These are phyloP conservation scores for Solanum peruvianum DNA, from an alignment of 257 asterid species.

Conservation along the genomic window DNA sequence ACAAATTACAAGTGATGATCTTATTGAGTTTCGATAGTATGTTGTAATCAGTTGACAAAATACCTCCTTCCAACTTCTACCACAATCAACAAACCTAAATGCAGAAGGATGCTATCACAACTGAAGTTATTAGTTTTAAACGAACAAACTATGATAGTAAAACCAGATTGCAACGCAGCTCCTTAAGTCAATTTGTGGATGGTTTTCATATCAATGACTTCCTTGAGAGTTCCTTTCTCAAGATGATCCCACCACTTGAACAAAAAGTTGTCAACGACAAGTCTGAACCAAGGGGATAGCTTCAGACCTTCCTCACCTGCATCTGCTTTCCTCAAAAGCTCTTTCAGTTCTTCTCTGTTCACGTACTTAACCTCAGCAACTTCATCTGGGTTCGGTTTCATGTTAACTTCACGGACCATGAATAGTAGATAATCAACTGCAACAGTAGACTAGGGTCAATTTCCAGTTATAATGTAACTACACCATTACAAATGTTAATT, in stretches of 20 bases:
- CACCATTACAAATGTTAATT: not conserved
- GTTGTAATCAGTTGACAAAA: not conserved
- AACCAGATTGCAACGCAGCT: not conserved
- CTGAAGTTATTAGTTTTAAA: not conserved
- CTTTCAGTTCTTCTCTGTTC: slow-evolving; percentile 51
- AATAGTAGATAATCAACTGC: slow-evolving; percentile 96
- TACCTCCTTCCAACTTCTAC: not conserved
- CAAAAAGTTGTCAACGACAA: slow-evolving; percentile 57
- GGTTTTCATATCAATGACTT: slow-evolving; percentile 62
- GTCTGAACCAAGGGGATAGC: slow-evolving; percentile 92
- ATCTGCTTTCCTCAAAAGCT: slow-evolving; percentile 71
- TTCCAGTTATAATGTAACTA: not conserved
- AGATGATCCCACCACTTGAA: not conserved
- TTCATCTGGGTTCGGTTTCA: slow-evolving; percentile 85
- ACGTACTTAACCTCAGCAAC: slow-evolving; percentile 64
- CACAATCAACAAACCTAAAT: not conserved
- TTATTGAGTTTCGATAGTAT: not conserved
- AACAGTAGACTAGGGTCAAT: not conserved
- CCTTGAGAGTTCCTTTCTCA: slow-evolving; percentile 1
- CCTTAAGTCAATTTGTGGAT: slow-evolving; percentile 55
- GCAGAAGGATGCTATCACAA: not conserved
- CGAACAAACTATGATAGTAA: not conserved
- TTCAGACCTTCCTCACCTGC: slow-evolving; percentile 71
- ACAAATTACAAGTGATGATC: not conserved
- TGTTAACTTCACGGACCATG: slow-evolving; percentile 63